Evolutionary conservation across 495 filamentous ascomycete genomes (phyloP).

Genomic region (Talaromyces thailandensis): DNA sequence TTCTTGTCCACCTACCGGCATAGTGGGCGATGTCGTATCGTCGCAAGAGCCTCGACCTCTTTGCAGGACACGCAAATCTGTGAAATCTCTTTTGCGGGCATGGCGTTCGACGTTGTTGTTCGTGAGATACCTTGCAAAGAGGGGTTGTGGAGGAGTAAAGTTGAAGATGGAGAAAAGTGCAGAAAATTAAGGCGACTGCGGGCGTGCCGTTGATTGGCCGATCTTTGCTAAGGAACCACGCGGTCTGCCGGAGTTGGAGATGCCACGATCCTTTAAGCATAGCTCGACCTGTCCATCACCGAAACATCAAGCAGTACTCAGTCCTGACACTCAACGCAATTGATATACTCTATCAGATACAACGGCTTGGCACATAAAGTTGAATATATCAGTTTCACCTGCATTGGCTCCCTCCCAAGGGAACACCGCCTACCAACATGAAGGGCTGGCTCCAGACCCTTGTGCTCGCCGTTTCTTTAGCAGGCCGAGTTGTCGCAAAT

Average conservation of each 20-base stretch:
- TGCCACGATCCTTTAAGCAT: slow-evolving; percentile 1
- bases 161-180: neutral
- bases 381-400: neutral
- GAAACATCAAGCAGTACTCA: neutral
- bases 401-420: neutral
- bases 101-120: slow-evolving; percentile 3
- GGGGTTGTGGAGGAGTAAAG: neutral
- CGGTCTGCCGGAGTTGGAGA: slow-evolving; percentile 4
- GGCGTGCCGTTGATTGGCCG: slow-evolving; percentile 4
- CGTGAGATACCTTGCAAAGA: neutral
- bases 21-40: slow-evolving; percentile 32
- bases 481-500: slow-evolving; percentile 46
- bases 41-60: slow-evolving; percentile 25
- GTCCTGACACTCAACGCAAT: neutral
- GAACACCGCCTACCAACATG: slow-evolving; percentile 26
- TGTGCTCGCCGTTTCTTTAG: slow-evolving; percentile 38
- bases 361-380: neutral
- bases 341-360: neutral
- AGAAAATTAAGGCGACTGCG: neutral
- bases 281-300: neutral
- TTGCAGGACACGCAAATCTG: slow-evolving; percentile 33
- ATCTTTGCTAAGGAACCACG: neutral
- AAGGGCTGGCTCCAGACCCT: slow-evolving; percentile 44
- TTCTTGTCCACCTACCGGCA: slow-evolving; percentile 31
- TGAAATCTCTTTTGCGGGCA: slow-evolving; percentile 30